Base-by-base conservation (phyloP, 176 grass and related monocot species). In the Bromus sterilis region DNA sequence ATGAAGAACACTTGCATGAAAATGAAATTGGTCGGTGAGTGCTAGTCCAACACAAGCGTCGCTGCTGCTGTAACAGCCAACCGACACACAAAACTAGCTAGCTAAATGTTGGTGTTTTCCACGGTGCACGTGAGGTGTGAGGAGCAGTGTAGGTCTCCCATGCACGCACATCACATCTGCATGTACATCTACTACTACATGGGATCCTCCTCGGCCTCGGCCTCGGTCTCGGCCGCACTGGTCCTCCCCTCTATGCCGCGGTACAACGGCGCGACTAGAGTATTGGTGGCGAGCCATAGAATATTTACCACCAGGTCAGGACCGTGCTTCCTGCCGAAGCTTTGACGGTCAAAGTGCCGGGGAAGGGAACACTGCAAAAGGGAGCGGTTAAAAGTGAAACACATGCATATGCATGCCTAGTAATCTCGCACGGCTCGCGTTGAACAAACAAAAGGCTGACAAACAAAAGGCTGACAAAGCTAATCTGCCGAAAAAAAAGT, bases 121-220 rank as follows among this genome's bases (percentile, higher is more conserved):
- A 82, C 74, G 79, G 74, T 82, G 88, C 88, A 89, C 88, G 83
- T 89, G 88, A 86, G 88, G 44, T 53, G 49, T 53, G 49, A 64
- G 81, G 68, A 43, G 37, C 34, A 41, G 62, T 44, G 73, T 56
- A 56, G 78, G 55, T 59, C 82, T 78, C 88, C 88, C 56, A 82
- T 78, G 83, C 73, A 30, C 4, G 79, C 79, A n/a, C 59, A 53
- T 53, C 49, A 53, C 62, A 65, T 65, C 62, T 21, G 31, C 21
- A 34, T 21, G 16, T 23, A 14, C 58, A 9, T 1, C 28, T 16
- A 61, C 6, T 15, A 55, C 9, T 55, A 9, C 87, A 78, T 66
- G 79, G 88, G 83, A 82, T 86, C 83, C 83, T 78, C 78, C 78
- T 85, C 87, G 78, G 72, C 77, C 14, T 5, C 80, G 7, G n/a